These are phyloP conservation scores for Colletotrichum melonis DNA, from an alignment of 2,329 filamentous ascomycete genomes.

Conservation along the genomic window DNA sequence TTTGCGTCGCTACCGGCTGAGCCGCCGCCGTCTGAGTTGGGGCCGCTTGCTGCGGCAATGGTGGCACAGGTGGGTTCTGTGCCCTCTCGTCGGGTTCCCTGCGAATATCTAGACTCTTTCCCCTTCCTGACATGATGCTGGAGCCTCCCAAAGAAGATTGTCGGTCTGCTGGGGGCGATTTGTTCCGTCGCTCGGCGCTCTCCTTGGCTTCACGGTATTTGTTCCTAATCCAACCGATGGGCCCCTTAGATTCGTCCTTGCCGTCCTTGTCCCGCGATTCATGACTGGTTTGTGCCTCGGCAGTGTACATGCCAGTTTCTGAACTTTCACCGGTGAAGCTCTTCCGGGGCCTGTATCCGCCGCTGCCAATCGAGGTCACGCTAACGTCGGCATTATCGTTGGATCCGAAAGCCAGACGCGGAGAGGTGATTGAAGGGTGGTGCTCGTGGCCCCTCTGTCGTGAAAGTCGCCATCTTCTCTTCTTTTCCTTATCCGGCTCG, in stretches of 20 bases:
- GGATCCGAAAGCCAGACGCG: slow-evolving; percentile 63
- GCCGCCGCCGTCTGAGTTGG: background rate
- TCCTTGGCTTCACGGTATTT: slow-evolving; percentile 72
- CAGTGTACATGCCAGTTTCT: slow-evolving; percentile 53
- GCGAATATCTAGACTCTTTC: slow-evolving; percentile 54
- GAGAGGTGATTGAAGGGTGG: slow-evolving; percentile 54
- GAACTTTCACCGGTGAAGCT: slow-evolving; percentile 64
- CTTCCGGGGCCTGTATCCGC: slow-evolving; percentile 58
- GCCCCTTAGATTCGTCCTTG: slow-evolving; percentile 61
- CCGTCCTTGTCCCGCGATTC: slow-evolving; percentile 52
- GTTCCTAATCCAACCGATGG: slow-evolving; percentile 69
- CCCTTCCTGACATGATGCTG: slow-evolving; percentile 44
- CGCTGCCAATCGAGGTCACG: slow-evolving; percentile 75
- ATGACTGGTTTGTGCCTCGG: slow-evolving; percentile 51
- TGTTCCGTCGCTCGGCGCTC: slow-evolving; percentile 64
- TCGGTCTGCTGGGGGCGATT: slow-evolving; percentile 63
- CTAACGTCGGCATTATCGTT: slow-evolving; percentile 74
- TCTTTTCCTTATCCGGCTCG: slow-evolving; percentile 74
- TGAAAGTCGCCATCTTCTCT: slow-evolving; percentile 78
- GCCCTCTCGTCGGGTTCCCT: slow-evolving; percentile 47
- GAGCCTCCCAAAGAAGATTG: slow-evolving; percentile 42
- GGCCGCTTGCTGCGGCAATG: background rate
- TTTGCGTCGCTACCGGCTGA: slow-evolving; percentile 9
- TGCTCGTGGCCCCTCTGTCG: slow-evolving; percentile 69
- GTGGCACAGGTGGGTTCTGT: background rate